Base-by-base conservation (phyloP, 1,139 yeast species). In the Debaryomyces psychrophilus region DNA sequence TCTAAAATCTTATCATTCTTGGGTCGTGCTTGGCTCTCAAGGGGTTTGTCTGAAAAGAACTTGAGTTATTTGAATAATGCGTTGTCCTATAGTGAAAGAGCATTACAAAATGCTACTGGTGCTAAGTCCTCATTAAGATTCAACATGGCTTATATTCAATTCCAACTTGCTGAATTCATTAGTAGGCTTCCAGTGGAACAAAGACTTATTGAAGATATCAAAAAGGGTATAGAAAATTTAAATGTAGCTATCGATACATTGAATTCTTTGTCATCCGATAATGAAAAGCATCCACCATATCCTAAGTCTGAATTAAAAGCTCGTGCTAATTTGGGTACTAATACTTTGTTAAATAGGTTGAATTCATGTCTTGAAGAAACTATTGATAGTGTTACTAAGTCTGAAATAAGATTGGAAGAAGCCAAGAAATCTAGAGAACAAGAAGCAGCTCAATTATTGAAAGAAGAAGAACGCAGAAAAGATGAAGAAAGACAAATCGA, bases 1-100 rank as follows among this genome's bases (percentile, higher is more conserved):
- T 65, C 90, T 0, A 83, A 81, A 59, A 74, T 90, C 31, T 68
- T 85, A 53, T 81, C 90, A 14, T 77, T 88, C 55, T 76, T 93
- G 50, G 97, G 96, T 31, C 81, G 95, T 52, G 93, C 95, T 1
- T 93, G 98, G 97, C 83, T 85, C 54, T 79, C 85, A 20, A 81
- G 97, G 60, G 99, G 93, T 7, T 65, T 77, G 46, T 71, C 75
- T 28, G 96, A 90, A 55, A 82, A 81, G 63, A 85, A 79, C 46
- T 62, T 86, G 43, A 78, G 71, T 6, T 83, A 77, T 49, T 79
- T 85, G 48, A 71, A 77, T 43, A 82, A 77, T 47, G 81, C 96
- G 0, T 71, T 90, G 46, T 82, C 79, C 31, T 82, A 80, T 55
- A 78, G 90, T 11, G 71, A 77, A 54, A 70, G 73, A 52, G 90